Conservation (phyloP, 805 yeast genomes). For the Monosporozyma aerobia region DNA sequence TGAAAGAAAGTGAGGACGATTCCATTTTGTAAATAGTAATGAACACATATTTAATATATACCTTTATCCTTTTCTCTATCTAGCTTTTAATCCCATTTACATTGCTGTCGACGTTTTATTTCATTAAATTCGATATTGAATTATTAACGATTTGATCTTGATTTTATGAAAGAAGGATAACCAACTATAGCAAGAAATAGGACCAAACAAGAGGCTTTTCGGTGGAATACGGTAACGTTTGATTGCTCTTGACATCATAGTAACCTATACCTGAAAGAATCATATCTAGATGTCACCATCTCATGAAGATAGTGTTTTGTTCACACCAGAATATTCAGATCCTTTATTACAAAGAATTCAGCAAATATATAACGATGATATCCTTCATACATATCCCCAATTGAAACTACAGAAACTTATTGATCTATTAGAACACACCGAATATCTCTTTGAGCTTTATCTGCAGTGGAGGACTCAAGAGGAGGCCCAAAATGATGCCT, state of each 20-base stretch:
- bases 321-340: conserved; percentile 35
- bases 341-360: conserved; percentile 25
- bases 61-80: too few relatives aligned
- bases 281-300: neutral
- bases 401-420: conserved; percentile 29
- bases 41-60: neutral
- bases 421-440: conserved; percentile 32
- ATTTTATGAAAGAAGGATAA: neutral
- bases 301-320: conserved; percentile 4
- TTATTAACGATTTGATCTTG: neutral
- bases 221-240: too few relatives aligned
- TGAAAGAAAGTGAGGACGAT: conserved; percentile 37
- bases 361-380: conserved; percentile 27
- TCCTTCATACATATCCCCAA: conserved; percentile 25
- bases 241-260: too few relatives aligned
- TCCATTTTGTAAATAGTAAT: neutral
- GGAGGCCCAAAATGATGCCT: conserved; percentile 17
- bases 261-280: neutral
- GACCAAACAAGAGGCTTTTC: neutral
- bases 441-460: conserved; percentile 30
- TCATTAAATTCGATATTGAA: neutral
- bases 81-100: too few relatives aligned
- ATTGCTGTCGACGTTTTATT: too few relatives aligned
- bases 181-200: neutral
- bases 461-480: conserved; percentile 11